A percentile compares a stretch with the other conserved stretches of the same genome.
These are phyloP conservation scores for Chloris gayana DNA, from an alignment of 176 grass and related monocot species.

Conservation along the genomic window DNA sequence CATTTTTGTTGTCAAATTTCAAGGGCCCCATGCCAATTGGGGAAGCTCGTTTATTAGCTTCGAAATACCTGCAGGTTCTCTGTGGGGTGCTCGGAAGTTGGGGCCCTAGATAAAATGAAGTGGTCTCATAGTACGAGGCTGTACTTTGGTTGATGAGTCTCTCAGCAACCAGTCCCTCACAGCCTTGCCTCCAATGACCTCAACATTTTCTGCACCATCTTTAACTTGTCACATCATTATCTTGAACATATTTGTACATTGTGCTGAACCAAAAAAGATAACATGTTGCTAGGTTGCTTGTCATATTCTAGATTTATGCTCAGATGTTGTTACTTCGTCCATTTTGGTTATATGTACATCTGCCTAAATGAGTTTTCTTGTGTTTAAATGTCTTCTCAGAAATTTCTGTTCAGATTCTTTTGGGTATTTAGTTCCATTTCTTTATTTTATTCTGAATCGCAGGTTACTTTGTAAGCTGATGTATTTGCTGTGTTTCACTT, in stretches of 20 bases:
- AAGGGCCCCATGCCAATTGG: constrained; percentile 59
- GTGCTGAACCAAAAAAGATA: not conserved
- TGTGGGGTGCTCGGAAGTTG: constrained; percentile 68
- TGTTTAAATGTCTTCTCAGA: too few species aligned
- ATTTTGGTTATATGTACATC: too few species aligned
- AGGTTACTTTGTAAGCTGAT: not conserved
- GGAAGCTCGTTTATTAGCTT: constrained; percentile 73
- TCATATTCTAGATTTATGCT: too few species aligned
- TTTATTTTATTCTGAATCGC: not conserved
- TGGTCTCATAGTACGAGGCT: constrained; percentile 86
- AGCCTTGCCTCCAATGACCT: constrained; percentile 79
- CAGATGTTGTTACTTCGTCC: too few species aligned
- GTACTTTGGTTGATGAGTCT: constrained; percentile 40
- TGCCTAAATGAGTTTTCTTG: too few species aligned
- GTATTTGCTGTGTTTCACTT: not conserved
- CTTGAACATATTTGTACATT: not conserved
- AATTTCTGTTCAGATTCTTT: too few species aligned
- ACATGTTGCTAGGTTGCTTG: too few species aligned
- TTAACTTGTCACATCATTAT: too few species aligned
- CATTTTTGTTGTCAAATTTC: not conserved
- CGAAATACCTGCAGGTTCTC: constrained; percentile 86
- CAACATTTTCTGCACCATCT: constrained; percentile 22
- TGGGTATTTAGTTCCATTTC: not conserved
- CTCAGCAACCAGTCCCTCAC: constrained; percentile 35
- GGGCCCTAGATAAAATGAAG: constrained; percentile 45